Percentiles rank a stretch among this genome's conserved stretches.
Conservation (phyloP, 805 yeast species). For the Teunomyces stri region DNA sequence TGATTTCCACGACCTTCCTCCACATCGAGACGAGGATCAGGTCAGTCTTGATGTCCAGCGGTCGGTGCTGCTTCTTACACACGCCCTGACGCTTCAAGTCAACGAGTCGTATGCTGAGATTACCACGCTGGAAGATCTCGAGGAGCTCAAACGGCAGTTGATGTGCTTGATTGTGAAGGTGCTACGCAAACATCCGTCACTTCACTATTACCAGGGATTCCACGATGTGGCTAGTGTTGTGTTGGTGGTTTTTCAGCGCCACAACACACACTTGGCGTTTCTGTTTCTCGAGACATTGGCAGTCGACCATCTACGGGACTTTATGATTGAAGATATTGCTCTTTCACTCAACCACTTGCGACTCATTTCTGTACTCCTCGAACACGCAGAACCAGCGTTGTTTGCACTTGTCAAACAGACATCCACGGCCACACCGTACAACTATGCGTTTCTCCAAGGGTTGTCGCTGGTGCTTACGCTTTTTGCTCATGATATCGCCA, state of each 20-base stretch:
- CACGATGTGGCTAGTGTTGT: slow-evolving; percentile 81
- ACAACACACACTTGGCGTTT: slow-evolving; percentile 33
- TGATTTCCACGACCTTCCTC: slow-evolving; percentile 27
- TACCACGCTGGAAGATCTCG: slow-evolving; percentile 28
- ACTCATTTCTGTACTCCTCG: slow-evolving; percentile 63
- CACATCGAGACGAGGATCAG: slow-evolving; percentile 76
- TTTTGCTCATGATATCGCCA: slow-evolving; percentile 67
- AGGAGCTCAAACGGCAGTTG: slow-evolving; percentile 40
- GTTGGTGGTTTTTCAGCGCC: slow-evolving; percentile 47
- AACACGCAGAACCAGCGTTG: slow-evolving; percentile 43
- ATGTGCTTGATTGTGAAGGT: slow-evolving; percentile 48
- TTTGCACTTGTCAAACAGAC: slow-evolving; percentile 43
- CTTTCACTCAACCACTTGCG: slow-evolving; percentile 64
- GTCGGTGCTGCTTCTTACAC: slow-evolving; percentile 50
- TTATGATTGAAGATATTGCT: slow-evolving; percentile 69
- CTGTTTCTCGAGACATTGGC: slow-evolving; percentile 55
- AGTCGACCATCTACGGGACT: slow-evolving; percentile 70
- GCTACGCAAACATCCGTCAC: slow-evolving; percentile 56
- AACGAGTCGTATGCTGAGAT: slow-evolving; percentile 32
- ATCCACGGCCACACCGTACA: slow-evolving; percentile 25
- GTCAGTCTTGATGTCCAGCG: slow-evolving; percentile 75
- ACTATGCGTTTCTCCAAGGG: slow-evolving; percentile 50
- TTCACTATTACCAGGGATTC: slow-evolving; percentile 87
- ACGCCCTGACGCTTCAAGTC: slow-evolving; percentile 21
- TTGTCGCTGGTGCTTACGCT: slow-evolving; percentile 76